Evolutionary conservation across 768 basidiomycete species (phyloP), one percentile per base, ranked within the genome.

Genomic region (Termitomyces sp.): DNA sequence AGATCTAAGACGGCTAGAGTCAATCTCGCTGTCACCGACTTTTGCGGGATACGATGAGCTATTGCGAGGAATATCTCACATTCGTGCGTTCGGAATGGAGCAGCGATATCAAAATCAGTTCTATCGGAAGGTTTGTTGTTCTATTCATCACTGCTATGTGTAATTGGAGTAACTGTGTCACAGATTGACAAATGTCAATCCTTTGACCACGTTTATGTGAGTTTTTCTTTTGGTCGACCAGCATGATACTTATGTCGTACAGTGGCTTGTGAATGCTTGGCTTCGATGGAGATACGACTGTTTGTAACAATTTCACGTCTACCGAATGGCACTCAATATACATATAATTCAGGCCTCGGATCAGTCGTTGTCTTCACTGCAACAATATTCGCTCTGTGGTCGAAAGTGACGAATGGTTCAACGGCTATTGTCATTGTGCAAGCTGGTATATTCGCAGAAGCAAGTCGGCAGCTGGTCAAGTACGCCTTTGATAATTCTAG

Each of bases 31-130:
- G 11, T 88, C 87, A 2, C 89, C 88, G 1, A 81, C 87, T 0
- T 89, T 91, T 66, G 82, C 86, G 6, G 86, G 86, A 0, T 91
- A 87, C 62, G 87, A 89, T 63, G 88, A 89, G 61, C 71, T 89
- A 6, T 70, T 89, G 50, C 75, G 82, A 42, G 89, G 89, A 3
- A 79, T 91, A 42, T 71, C 79, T 20, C 86, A 88, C 66, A 80
- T 89, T 20, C 79, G 88, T 6, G 88, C 88, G 1, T 89, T 88
- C 67, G 86, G 82, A 0, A 86, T 87, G 83, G 87, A 89, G 64
- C 73, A 75, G 50, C 69, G 83, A 58, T 91, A 88, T 65, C 86
- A 88, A 64, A 75, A 87, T 61, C 63, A 72, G 20, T 88, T 89
- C 64, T 88, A 88, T 67, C 61, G 64, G 37, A 81, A 78, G 68